Percentiles rank a stretch among this genome's conserved stretches.
These are phyloP conservation scores for Allodekkera sacchari DNA, from an alignment of 805 yeast genomes.

Conservation along the genomic window DNA sequence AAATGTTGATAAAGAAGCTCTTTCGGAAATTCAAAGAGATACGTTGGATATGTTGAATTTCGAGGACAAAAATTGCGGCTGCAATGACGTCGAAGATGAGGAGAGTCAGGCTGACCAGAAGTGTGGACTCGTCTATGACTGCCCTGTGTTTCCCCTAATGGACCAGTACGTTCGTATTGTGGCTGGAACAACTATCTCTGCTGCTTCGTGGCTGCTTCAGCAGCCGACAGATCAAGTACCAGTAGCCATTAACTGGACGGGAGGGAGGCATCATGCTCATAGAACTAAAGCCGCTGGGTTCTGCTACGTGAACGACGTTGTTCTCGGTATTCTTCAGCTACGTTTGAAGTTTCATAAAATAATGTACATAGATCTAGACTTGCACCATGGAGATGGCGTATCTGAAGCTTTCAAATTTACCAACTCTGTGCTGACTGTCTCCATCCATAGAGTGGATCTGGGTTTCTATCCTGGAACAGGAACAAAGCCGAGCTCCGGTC, in stretches of 20 bases:
- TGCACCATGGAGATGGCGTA: slow-evolving; percentile 81
- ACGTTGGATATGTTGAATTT: slow-evolving; percentile 4
- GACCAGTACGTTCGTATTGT: slow-evolving; percentile 37
- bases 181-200: slow-evolving; percentile 51
- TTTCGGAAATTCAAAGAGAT: slow-evolving; percentile 20
- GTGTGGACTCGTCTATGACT: slow-evolving; percentile 53
- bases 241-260: slow-evolving; percentile 63
- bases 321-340: slow-evolving; percentile 43
- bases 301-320: slow-evolving; percentile 67
- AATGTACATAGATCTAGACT: slow-evolving; percentile 60
- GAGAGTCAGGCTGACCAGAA: slow-evolving; percentile 15
- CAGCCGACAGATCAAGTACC: slow-evolving; percentile 5
- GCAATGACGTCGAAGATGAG: slow-evolving; percentile 5
- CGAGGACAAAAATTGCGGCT: slow-evolving; percentile 1
- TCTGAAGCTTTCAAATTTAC: slow-evolving; percentile 53
- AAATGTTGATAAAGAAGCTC: slow-evolving; percentile 32
- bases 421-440: slow-evolving; percentile 48
- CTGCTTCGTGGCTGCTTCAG: slow-evolving; percentile 30
- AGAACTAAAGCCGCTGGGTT: slow-evolving; percentile 55
- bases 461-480: slow-evolving; percentile 79
- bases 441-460: slow-evolving; percentile 53
- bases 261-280: slow-evolving; percentile 69
- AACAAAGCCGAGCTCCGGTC: slow-evolving; percentile 26
- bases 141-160: slow-evolving; percentile 52
- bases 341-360: slow-evolving; percentile 38